Base-by-base conservation (phyloP, 1,284 basidiomycete genomes). In the Ceratobasidium sp. region DNA sequence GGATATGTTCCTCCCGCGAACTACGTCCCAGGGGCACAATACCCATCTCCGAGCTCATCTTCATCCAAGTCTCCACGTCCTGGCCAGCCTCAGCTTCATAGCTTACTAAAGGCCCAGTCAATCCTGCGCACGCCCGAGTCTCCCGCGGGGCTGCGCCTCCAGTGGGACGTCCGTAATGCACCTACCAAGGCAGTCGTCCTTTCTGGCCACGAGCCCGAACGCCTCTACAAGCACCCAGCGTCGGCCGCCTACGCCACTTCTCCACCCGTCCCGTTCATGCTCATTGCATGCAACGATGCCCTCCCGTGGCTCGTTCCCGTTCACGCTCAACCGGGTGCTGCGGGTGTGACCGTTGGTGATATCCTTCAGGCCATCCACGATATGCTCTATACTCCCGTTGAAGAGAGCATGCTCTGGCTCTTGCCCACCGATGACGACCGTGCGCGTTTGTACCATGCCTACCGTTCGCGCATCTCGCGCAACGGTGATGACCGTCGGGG, bases 51-150 rank as follows among this genome's bases (percentile, higher is more conserved):
- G 2, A 22, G 13, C 46, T 31, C 66, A 11, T 49, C 69, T 19
- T 39, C 69, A 1, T 9, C 22, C 22, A 58, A 46, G 24, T 72
- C 69, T 13, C 69, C 69, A 1, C 69, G 22, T 13, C 19, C 58
- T 7, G 31, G 34, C 43, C 56, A 37, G 48, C 43, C 48, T 31
- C 58, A 72, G 34, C 69, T 72, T 16, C 69, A 72, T 37, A 7
- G 22, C 6, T n/a, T 72, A n/a, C 46, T 72, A 56, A 72, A 72
- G 46, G 69, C 56, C 7, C 56, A 51, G 31, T 72, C 69, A 7
- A 72, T 72, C 69, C 39, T 72, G n/a, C 69, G 46, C 43, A 72
- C 69, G 43, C 69, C 69, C 58, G 69, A 72, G 31, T 72, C 69
- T n/a, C 69, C 69, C 22, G 41, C 56, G 6, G 69, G 41, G 27